Conservation (phyloP, 345 rosid genomes). For the Ceriops decandra region DNA sequence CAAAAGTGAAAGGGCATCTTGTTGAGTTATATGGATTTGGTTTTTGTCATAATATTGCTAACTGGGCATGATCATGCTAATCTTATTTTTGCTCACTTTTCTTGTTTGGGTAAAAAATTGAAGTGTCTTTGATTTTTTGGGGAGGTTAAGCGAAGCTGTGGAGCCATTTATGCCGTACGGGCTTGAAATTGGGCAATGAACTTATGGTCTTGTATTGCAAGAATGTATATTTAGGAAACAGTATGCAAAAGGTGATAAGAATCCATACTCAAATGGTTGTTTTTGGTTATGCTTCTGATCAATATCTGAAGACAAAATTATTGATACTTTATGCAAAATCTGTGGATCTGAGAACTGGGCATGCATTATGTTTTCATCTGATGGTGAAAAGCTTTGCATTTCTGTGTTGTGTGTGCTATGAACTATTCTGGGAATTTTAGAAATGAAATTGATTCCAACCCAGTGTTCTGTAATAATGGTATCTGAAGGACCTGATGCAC, state of each 20-base stretch:
- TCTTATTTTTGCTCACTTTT: not conserved
- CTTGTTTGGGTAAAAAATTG: constrained; percentile 46
- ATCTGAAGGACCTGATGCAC: too few relatives aligned
- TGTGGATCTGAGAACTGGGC: constrained; percentile 26
- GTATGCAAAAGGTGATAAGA: constrained; percentile 40
- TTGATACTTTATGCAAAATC: constrained; percentile 54
- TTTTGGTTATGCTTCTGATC: constrained; percentile 41
- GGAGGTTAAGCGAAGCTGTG: constrained; percentile 65
- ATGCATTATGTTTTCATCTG: constrained; percentile 6
- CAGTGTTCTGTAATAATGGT: not conserved
- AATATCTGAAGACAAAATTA: constrained; percentile 54
- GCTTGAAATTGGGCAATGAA: constrained; percentile 32
- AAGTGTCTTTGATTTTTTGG: constrained; percentile 52
- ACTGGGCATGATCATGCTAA: not conserved
- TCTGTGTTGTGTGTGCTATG: constrained; percentile 3
- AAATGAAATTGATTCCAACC: constrained; percentile 12
- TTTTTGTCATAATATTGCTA: too few relatives aligned
- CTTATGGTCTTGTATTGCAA: constrained; percentile 56
- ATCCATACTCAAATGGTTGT: constrained; percentile 71
- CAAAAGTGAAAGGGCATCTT: not conserved
- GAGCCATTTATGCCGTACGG: constrained; percentile 46
- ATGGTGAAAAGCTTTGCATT: constrained; percentile 6
- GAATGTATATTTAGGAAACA: constrained; percentile 56
- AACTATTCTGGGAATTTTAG: constrained; percentile 12
- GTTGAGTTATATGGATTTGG: constrained; percentile 1